Percentiles rank a stretch among this genome's conserved stretches.
phyloP scores from a whole-genome alignment of 306 rosid genomes.

The Abrus pulchellus region DNA sequence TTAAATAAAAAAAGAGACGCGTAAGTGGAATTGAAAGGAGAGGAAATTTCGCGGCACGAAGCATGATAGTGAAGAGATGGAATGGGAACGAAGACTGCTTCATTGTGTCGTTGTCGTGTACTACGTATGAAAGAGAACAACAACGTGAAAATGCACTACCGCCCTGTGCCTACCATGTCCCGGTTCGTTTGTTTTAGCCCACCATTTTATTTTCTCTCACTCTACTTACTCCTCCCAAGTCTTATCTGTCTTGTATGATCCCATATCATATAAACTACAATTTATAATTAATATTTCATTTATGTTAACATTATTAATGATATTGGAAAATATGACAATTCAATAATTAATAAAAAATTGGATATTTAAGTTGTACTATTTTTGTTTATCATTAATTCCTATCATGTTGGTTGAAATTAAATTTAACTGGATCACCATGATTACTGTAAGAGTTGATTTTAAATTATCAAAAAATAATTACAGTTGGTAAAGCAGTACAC shows the following conservation, averaged over 20 bases:
- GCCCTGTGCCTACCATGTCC: conserved; percentile 28
- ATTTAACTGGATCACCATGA: too few relatives aligned
- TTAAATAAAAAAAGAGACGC: conserved; percentile 13
- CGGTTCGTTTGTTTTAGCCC: conserved; percentile 1
- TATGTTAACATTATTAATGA: too few relatives aligned
- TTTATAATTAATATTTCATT: too few relatives aligned
- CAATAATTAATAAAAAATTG: too few relatives aligned
- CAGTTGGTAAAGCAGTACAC: neutral
- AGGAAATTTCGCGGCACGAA: conserved; percentile 50
- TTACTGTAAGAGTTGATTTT: neutral
- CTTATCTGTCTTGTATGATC: neutral
- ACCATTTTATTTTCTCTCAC: neutral
- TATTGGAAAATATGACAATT: too few relatives aligned
- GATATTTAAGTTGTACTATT: neutral
- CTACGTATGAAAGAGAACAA: conserved; percentile 41
- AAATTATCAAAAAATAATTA: neutral
- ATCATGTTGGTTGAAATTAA: too few relatives aligned
- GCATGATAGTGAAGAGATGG: neutral
- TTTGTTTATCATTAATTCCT: too few relatives aligned
- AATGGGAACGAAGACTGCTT: conserved; percentile 32
- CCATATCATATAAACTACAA: too few relatives aligned
- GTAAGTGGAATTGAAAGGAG: conserved; percentile 23
- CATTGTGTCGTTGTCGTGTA: conserved; percentile 29
- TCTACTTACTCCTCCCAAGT: neutral
- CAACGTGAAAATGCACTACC: conserved; percentile 26